Base-by-base conservation (phyloP, 2,329 filamentous ascomycete genomes). In the Colletotrichum costaricense region DNA sequence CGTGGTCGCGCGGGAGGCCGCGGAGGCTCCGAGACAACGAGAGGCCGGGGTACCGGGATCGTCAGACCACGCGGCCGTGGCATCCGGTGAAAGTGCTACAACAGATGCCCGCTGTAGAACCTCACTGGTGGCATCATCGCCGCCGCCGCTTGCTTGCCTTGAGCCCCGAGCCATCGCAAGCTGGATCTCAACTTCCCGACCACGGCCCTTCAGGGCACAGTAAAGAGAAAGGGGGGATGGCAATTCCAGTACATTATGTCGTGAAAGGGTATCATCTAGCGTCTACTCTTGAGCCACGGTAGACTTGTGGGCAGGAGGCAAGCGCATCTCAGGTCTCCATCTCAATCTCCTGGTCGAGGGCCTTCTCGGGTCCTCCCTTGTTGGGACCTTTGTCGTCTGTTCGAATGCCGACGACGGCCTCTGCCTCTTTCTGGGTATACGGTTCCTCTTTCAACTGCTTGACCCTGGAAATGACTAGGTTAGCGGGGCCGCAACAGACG, bases 361-460 rank as follows among this genome's bases (percentile, higher is more conserved):
- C 75, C 57, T 56, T 69, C 14, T 78, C 76, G 38, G 76, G 76
- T 59, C 76, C 75, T 35, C 80, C 76, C 59, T 79, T 78, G n/a
- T 30, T 75, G 46, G 77, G 73, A 72, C 82, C 77, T 76, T 84
- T 90, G 81, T 95, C 95, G 80, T 95, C 92, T 38, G 90, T 92
- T 67, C 88, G 86, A 69, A 95, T 84, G 52, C 94, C 94, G 46
- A 92, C 87, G 0, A 93, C 95, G 19, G 94, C 94, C 80, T 97
- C 94, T 38, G 95, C 94, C 77, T 95, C 91, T 79, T 94, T 93
- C 79, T 97, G 95, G 5, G 93, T 93, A 82, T 97, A 97, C 11
- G 95, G 94, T 78, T 94, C 94, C 79, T 97, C 95, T 75, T 91
- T 91, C 73, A 99, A 85, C 78, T 94, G 89, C 81, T 95, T 95